Evolutionary conservation across 257 asterid species (phyloP).

Genomic region (Solanum arcanum): DNA sequence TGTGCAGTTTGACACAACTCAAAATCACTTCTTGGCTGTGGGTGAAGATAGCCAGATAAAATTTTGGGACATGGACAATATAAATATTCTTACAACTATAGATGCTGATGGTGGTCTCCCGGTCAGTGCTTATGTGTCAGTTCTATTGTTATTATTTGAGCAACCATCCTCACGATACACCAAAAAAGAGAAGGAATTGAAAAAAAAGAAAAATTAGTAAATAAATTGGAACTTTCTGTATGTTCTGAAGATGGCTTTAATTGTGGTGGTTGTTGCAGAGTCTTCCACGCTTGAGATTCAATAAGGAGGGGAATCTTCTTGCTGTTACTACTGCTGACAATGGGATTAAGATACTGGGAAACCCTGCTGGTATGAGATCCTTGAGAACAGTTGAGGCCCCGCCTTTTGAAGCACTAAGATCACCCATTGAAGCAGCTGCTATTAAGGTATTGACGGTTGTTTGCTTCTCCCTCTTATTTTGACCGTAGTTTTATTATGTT

Average conservation of each 20-base stretch:
- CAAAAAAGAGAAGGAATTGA: background rate
- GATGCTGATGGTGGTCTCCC: constrained; percentile 96
- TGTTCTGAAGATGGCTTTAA: background rate
- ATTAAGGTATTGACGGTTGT: constrained; percentile 43
- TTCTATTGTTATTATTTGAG: background rate
- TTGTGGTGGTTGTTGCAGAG: constrained; percentile 29
- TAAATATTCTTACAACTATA: constrained; percentile 41
- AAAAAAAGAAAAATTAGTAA: background rate
- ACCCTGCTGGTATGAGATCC: constrained; percentile 74
- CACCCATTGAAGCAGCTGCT: constrained; percentile 75
- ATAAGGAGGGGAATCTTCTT: constrained; percentile 92
- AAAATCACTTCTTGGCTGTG: constrained; percentile 87
- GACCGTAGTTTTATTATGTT: background rate
- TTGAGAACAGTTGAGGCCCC: constrained; percentile 60
- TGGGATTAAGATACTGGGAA: constrained; percentile 86
- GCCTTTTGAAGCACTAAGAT: constrained; percentile 69
- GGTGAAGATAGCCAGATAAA: constrained; percentile 94
- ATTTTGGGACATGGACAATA: constrained; percentile 97
- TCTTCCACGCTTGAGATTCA: constrained; percentile 87
- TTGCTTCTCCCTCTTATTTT: background rate
- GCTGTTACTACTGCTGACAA: constrained; percentile 87
- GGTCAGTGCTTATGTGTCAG: constrained; percentile 32
- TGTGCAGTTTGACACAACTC: constrained; percentile 91
- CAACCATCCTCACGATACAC: background rate
- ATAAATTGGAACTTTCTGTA: background rate